Percentiles rank a stretch among this genome's conserved stretches.
phyloP scores from a whole-genome alignment of 2,329 filamentous ascomycete species.

The Colletotrichum lentis region DNA sequence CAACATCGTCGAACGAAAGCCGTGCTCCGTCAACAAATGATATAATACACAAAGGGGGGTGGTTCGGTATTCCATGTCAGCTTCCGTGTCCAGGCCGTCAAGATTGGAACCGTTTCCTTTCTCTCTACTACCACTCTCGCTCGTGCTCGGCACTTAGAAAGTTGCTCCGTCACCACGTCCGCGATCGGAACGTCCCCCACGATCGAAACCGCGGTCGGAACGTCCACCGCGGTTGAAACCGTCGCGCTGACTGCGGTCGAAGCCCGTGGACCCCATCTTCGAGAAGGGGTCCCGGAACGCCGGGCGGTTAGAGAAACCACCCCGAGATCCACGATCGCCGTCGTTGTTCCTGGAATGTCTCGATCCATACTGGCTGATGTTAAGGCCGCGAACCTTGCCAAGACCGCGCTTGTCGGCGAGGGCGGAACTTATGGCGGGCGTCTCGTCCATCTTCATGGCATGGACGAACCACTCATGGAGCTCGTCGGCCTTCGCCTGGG shows the following conservation, averaged over 20 bases:
- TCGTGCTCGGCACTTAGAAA: conserved; percentile 7
- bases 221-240: conserved; percentile 17
- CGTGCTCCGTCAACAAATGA: conserved; percentile 17
- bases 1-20: conserved; percentile 16
- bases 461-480: conserved; percentile 62
- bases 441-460: conserved; percentile 60
- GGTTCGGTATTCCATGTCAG: conserved; percentile 21
- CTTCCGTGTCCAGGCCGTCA: conserved; percentile 12
- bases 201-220: conserved; percentile 9
- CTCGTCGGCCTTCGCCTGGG: conserved; percentile 53
- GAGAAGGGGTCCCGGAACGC: conserved; percentile 40
- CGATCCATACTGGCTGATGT: conserved; percentile 41
- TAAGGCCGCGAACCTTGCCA: conserved; percentile 45
- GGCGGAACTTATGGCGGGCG: conserved; percentile 40
- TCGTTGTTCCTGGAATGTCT: conserved; percentile 29
- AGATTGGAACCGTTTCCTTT: not conserved
- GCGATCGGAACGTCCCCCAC: conserved; percentile 18
- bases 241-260: conserved; percentile 26
- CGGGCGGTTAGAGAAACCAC: conserved; percentile 33
- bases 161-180: conserved; percentile 11
- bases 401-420: conserved; percentile 46
- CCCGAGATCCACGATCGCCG: not conserved
- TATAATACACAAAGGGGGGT: conserved; percentile 29
- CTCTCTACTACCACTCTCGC: not conserved
- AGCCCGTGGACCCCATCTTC: conserved; percentile 28